These are phyloP conservation scores for Populus hybrid DNA, from an alignment of 441 rosid species.

Conservation along the genomic window DNA sequence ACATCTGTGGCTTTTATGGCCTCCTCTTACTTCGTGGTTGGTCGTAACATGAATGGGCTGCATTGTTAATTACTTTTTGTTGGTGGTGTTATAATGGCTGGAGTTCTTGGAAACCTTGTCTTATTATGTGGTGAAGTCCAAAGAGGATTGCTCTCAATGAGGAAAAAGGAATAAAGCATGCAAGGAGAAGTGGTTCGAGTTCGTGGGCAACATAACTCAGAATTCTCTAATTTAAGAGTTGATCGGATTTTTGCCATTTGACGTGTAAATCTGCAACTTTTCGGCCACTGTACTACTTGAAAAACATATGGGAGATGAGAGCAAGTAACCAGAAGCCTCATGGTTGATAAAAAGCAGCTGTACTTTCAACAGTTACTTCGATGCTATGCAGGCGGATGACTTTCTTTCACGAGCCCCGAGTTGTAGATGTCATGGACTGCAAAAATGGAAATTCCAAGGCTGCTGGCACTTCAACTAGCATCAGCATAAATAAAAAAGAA, in stretches of 20 bases:
- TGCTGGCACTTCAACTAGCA: neutral
- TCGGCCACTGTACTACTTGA: slow-evolving; percentile 6
- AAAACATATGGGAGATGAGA: slow-evolving; percentile 1
- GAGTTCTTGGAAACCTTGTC: slow-evolving; percentile 95
- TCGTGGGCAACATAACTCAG: slow-evolving; percentile 72
- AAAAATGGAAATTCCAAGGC: neutral
- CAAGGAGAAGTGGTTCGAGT: slow-evolving; percentile 73
- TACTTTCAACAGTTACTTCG: neutral
- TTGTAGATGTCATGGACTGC: neutral
- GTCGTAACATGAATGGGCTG: slow-evolving; percentile 78
- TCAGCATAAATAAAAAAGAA: neutral
- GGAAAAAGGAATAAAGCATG: slow-evolving; percentile 66
- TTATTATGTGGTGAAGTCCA: slow-evolving; percentile 81
- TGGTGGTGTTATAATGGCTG: slow-evolving; percentile 91
- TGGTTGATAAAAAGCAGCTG: neutral
- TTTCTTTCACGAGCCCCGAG: neutral
- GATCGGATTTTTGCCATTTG: slow-evolving; percentile 75
- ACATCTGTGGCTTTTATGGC: slow-evolving; percentile 96
- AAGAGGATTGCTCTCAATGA: slow-evolving; percentile 62
- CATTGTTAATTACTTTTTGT: slow-evolving; percentile 72
- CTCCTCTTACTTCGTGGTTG: slow-evolving; percentile 88
- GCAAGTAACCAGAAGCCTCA: neutral
- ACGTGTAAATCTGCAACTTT: slow-evolving; percentile 5
- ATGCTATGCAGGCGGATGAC: neutral
- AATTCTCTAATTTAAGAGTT: slow-evolving; percentile 74